phyloP scores from a whole-genome alignment of 441 rosid species.

The Pelargonium myrrhifolium region DNA sequence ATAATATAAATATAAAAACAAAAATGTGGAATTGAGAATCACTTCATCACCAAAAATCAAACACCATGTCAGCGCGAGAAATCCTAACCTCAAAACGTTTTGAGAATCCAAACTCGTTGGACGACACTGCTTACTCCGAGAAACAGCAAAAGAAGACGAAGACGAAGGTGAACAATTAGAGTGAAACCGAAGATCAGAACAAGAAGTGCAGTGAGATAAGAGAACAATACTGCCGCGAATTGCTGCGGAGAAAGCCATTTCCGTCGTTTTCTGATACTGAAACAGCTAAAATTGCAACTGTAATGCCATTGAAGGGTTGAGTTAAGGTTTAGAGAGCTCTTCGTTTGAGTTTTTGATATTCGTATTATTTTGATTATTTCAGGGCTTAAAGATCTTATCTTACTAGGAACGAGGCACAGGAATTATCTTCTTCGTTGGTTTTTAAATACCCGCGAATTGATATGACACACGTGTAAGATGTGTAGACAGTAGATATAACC shows the following conservation, averaged over 20 bases:
- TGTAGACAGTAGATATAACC: too few relatives aligned
- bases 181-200: conserved; percentile 42
- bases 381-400: conserved; percentile 15
- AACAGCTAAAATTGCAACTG: conserved; percentile 20
- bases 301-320: conserved; percentile 23
- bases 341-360: background rate
- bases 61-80: background rate
- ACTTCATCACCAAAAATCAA: background rate
- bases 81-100: conserved; percentile 35
- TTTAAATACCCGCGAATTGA: conserved; percentile 15
- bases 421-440: conserved; percentile 20
- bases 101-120: conserved; percentile 24
- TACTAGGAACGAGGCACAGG: conserved; percentile 11
- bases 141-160: conserved; percentile 32
- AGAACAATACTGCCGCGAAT: conserved; percentile 44
- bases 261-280: background rate
- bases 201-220: conserved; percentile 43
- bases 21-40: background rate
- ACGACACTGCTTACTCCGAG: conserved; percentile 20
- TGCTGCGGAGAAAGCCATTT: conserved; percentile 50
- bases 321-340: background rate
- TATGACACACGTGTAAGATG: conserved; percentile 2
- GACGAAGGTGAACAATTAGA: conserved; percentile 26
- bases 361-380: background rate
- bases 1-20: conserved; percentile 8